A percentile compares a stretch with the other conserved stretches of the same genome.
These are phyloP conservation scores for Yamadazyma sp. DNA, from an alignment of 1,139 yeast genomes.

Conservation along the genomic window DNA sequence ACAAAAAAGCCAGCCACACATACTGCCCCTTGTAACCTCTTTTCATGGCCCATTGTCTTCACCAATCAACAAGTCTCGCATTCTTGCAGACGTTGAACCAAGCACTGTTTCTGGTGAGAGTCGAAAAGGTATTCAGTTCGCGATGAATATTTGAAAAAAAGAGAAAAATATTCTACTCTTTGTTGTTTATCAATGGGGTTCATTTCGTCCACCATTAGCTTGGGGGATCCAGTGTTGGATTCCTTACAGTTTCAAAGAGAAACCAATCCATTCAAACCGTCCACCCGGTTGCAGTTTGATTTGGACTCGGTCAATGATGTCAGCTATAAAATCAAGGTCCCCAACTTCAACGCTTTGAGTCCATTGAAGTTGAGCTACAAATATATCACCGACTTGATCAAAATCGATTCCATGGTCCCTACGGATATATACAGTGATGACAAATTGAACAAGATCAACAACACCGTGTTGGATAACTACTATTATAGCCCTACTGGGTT, in stretches of 20 bases:
- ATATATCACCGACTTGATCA: conserved; percentile 45
- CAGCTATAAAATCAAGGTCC: conserved; percentile 44
- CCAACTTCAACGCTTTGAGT: conserved; percentile 44
- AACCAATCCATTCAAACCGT: conserved; percentile 27
- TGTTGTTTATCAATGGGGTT: conserved; percentile 15
- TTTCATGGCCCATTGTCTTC: neutral
- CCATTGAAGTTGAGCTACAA: conserved; percentile 46
- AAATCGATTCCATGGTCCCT: conserved; percentile 48
- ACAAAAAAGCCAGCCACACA: too few relatives aligned
- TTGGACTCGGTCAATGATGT: conserved; percentile 42
- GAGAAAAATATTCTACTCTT: conserved; percentile 2
- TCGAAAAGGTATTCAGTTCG: neutral
- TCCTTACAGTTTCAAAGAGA: conserved; percentile 36
- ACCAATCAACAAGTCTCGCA: too few relatives aligned
- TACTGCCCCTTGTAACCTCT: too few relatives aligned
- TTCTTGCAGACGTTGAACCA: too few relatives aligned
- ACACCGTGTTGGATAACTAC: conserved; percentile 43
- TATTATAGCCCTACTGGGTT: conserved; percentile 44
- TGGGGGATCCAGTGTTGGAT: conserved; percentile 31
- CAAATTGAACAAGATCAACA: conserved; percentile 35
- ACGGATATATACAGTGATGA: conserved; percentile 44
- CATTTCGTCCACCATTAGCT: conserved; percentile 37
- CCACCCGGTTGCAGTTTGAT: conserved; percentile 38
- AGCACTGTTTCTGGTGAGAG: too few relatives aligned
- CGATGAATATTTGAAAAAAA: conserved; percentile 2